phyloP scores from a whole-genome alignment of 1,284 basidiomycete genomes.

The Cutaneotrichosporon sp. region DNA sequence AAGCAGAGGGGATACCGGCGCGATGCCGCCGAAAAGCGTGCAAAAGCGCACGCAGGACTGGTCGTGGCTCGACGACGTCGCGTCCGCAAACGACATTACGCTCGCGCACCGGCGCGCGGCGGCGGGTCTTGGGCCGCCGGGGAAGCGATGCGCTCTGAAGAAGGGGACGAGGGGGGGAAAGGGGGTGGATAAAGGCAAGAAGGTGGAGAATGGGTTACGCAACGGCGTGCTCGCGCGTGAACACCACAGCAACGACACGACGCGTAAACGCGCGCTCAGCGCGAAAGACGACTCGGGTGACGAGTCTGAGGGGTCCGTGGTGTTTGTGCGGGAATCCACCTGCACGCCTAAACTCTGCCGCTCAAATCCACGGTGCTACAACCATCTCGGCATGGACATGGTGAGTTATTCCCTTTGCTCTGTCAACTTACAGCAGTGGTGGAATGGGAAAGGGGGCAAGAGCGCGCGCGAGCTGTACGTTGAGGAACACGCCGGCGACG shows the following conservation, averaged over 20 bases:
- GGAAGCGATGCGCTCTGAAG: slow-evolving; percentile 48
- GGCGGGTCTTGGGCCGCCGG: slow-evolving; percentile 58
- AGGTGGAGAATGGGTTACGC: not conserved
- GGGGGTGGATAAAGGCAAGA: too few species aligned
- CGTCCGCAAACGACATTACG: slow-evolving; percentile 57
- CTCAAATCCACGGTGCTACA: slow-evolving; percentile 72
- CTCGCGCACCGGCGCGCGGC: slow-evolving; percentile 59
- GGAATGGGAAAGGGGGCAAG: slow-evolving; percentile 49
- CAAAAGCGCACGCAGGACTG: slow-evolving; percentile 48
- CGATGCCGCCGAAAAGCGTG: slow-evolving; percentile 2
- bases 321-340: not conserved
- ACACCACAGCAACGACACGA: not conserved
- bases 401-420: slow-evolving; percentile 42
- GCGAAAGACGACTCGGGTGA: not conserved
- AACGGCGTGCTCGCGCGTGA: not conserved
- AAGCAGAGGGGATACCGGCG: not conserved
- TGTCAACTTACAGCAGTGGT: slow-evolving; percentile 49
- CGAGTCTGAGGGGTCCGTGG: not conserved
- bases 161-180: too few species aligned
- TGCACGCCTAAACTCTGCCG: slow-evolving; percentile 66
- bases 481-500: slow-evolving; percentile 56
- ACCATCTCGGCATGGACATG: slow-evolving; percentile 71
- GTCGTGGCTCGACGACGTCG: slow-evolving; percentile 70
- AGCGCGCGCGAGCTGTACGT: slow-evolving; percentile 53
- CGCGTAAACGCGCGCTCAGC: not conserved